A percentile compares a stretch with the other conserved stretches of the same genome.
phyloP scores from a whole-genome alignment of 139 green algal species.

The Asterochloris sp. region DNA sequence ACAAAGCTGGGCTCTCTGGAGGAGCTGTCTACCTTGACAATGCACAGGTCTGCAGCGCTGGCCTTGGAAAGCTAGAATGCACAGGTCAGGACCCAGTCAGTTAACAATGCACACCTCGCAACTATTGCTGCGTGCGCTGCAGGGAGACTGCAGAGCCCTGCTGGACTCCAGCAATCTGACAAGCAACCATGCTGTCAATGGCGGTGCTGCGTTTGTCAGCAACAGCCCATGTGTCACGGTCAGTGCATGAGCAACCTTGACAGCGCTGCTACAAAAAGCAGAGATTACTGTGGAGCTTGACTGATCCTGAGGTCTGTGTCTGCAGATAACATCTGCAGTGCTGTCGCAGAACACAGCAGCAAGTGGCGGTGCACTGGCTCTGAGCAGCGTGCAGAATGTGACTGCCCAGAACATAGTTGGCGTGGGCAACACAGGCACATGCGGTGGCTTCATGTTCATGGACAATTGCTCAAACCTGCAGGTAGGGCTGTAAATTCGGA shows the following conservation, averaged over 20 bases:
- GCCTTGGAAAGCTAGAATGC: neutral
- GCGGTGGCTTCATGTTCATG: neutral
- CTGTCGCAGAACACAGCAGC: neutral
- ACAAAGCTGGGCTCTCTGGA: conserved; percentile 2
- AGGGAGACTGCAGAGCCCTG: conserved; percentile 7
- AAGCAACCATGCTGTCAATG: conserved; percentile 1
- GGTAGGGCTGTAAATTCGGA: neutral
- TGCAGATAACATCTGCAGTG: neutral
- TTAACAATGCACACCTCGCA: too few relatives aligned
- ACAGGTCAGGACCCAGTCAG: too few relatives aligned
- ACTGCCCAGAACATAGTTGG: neutral
- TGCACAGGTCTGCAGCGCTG: neutral
- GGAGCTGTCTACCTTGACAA: conserved; percentile 6
- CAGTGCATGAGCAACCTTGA: neutral
- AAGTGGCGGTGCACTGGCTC: conserved; percentile 2
- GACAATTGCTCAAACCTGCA: conserved; percentile 3
- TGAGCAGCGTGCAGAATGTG: conserved; percentile 3
- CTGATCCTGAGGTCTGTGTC: neutral
- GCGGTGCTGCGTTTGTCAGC: conserved; percentile 3
- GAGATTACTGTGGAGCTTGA: neutral
- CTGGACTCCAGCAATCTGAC: neutral
- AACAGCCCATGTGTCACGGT: conserved; percentile 2
- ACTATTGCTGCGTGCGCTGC: neutral
- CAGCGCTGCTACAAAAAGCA: neutral
- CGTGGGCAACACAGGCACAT: conserved; percentile 2